Percentiles rank a stretch among this genome's conserved stretches.
Conservation (phyloP, 108 stramenopile species). For the Cyclostephanos tholiformis region DNA sequence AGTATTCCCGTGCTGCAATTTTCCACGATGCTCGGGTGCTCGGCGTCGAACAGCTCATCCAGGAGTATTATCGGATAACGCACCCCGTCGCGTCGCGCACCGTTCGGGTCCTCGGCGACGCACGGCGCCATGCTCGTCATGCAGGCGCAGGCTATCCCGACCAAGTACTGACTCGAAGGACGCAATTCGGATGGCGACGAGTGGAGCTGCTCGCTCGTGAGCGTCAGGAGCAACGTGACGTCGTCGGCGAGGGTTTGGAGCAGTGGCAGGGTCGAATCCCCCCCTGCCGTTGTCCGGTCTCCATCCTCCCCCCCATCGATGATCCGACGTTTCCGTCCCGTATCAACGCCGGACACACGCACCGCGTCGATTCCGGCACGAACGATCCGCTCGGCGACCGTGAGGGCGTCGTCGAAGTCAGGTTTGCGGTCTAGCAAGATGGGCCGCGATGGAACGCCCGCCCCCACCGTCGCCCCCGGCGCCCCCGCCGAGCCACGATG, state of each 20-base stretch:
- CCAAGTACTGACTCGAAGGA: conserved; percentile 43
- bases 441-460: not conserved
- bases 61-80: conserved; percentile 44
- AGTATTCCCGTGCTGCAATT: conserved; percentile 34
- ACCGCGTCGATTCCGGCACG: conserved; percentile 26
- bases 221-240: conserved; percentile 23
- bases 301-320: not conserved
- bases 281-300: not conserved
- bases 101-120: not conserved
- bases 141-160: conserved; percentile 46
- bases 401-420: conserved; percentile 30
- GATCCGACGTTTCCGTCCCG: not conserved
- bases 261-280: not conserved
- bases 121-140: conserved; percentile 43
- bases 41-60: conserved; percentile 46
- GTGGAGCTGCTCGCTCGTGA: conserved; percentile 18
- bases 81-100: not conserved
- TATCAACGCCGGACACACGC: not conserved
- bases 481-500: not conserved
- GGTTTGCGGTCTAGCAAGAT: conserved; percentile 40
- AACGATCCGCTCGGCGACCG: conserved; percentile 28
- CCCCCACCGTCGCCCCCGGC: not conserved
- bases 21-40: conserved; percentile 41
- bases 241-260: conserved; percentile 19
- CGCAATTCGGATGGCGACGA: conserved; percentile 25